phyloP scores from a whole-genome alignment of 257 asterid genomes.

The Przewalskia tangutica region DNA sequence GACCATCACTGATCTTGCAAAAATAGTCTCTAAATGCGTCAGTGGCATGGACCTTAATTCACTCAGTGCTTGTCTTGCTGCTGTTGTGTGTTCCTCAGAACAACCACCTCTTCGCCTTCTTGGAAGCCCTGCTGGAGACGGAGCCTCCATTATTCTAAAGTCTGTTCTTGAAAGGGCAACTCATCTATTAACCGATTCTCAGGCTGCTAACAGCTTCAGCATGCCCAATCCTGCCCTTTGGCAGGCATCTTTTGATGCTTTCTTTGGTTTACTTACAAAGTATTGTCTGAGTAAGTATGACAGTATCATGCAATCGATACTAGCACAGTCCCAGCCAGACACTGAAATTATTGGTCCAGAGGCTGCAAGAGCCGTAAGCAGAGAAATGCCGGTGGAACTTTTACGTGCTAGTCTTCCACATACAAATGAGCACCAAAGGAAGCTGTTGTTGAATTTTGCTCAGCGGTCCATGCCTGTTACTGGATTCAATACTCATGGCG shows the following conservation, averaged over 20 bases:
- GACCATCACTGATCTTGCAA: slow-evolving; percentile 21
- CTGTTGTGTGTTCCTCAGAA: slow-evolving; percentile 38
- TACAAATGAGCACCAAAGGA: slow-evolving; percentile 34
- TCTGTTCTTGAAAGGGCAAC: slow-evolving; percentile 41
- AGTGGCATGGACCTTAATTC: slow-evolving; percentile 35
- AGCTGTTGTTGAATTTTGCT: slow-evolving; percentile 32
- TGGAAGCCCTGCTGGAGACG: slow-evolving; percentile 46
- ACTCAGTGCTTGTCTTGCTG: slow-evolving; percentile 39
- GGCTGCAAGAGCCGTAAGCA: slow-evolving; percentile 27
- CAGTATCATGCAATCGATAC: slow-evolving; percentile 18
- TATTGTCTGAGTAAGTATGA: slow-evolving; percentile 34
- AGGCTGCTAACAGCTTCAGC: slow-evolving; percentile 23
- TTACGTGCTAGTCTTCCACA: slow-evolving; percentile 46
- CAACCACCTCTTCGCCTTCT: slow-evolving; percentile 44
- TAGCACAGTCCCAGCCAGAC: slow-evolving; percentile 12
- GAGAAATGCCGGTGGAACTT: slow-evolving; percentile 44
- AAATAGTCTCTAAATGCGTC: slow-evolving; percentile 18
- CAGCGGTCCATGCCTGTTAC: slow-evolving; percentile 31
- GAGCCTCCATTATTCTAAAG: slow-evolving; percentile 35
- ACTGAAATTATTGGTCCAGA: slow-evolving; percentile 18
- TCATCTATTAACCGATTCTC: slow-evolving; percentile 28
- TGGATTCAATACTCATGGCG: slow-evolving; percentile 19
- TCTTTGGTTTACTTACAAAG: slow-evolving; percentile 29
- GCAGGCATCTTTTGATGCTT: slow-evolving; percentile 46
- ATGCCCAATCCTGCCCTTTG: slow-evolving; percentile 34